Conservation (phyloP, 768 basidiomycete genomes). For the Multifurca ochricompacta region DNA sequence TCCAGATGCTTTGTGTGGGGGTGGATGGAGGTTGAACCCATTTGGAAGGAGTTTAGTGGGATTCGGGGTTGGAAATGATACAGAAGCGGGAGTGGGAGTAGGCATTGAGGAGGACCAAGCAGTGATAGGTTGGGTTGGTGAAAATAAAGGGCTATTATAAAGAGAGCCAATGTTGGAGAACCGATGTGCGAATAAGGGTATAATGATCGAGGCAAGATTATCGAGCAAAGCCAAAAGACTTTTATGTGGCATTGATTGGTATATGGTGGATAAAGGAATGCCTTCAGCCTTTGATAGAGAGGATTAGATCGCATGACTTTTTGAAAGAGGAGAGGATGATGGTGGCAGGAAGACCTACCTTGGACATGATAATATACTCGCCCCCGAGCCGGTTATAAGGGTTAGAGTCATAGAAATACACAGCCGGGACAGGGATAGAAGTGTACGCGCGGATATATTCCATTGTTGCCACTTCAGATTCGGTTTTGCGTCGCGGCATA, state of each 20-base stretch:
- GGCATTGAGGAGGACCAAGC: constrained; percentile 20
- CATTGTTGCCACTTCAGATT: constrained; percentile 83
- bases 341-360: constrained; percentile 49
- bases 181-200: constrained; percentile 71
- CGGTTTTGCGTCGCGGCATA: constrained; percentile 81
- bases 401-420: constrained; percentile 75
- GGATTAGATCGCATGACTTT: not conserved
- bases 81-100: constrained; percentile 25
- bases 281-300: constrained; percentile 52
- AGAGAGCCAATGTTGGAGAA: constrained; percentile 73
- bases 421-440: constrained; percentile 61
- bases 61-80: constrained; percentile 3
- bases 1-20: constrained; percentile 19
- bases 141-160: constrained; percentile 41
- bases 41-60: not conserved
- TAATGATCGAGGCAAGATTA: constrained; percentile 58
- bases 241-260: constrained; percentile 60
- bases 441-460: constrained; percentile 69
- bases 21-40: not conserved
- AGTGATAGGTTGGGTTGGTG: constrained; percentile 14
- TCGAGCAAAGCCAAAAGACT: constrained; percentile 56
- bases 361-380: constrained; percentile 84
- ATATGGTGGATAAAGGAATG: constrained; percentile 61
- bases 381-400: constrained; percentile 79
- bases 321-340: not conserved